phyloP scores from a whole-genome alignment of 1,284 basidiomycete species.

The Heimioporus retisporus region DNA sequence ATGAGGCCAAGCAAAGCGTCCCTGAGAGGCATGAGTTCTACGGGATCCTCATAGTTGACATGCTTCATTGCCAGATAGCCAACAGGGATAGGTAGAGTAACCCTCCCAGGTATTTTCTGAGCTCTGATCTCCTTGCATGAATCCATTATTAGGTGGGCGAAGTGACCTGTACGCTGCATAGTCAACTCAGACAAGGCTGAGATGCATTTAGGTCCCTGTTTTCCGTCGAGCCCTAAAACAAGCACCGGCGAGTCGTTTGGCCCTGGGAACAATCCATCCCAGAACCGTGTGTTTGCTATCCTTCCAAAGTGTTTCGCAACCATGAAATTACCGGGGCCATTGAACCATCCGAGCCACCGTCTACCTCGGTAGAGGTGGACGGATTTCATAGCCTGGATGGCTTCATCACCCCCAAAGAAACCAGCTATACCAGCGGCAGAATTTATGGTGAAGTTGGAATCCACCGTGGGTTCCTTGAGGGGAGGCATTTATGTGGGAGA shows the following conservation, averaged over 20 bases:
- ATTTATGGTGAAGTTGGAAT: conserved; percentile 32
- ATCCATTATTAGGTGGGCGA: conserved; percentile 34
- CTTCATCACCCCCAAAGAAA: conserved; percentile 45
- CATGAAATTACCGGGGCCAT: conserved; percentile 41
- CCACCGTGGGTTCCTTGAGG: conserved; percentile 22
- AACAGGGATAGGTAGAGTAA: conserved; percentile 18
- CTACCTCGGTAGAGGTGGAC: conserved; percentile 37
- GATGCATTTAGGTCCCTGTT: conserved; percentile 34
- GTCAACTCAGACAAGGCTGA: conserved; percentile 34
- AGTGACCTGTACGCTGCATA: conserved; percentile 32
- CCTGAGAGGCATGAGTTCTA: conserved; percentile 8
- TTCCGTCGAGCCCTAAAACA: conserved; percentile 40
- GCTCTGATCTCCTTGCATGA: neutral
- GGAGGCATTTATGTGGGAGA: conserved; percentile 22
- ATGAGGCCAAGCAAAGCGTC: conserved; percentile 31
- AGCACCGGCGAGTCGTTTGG: conserved; percentile 28
- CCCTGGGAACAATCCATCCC: conserved; percentile 43
- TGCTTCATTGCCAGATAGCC: conserved; percentile 31
- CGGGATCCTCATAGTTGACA: conserved; percentile 5
- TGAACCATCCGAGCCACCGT: conserved; percentile 47
- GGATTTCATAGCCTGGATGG: conserved; percentile 41
- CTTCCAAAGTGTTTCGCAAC: conserved; percentile 40
- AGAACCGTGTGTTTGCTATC: conserved; percentile 40
- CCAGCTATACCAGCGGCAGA: conserved; percentile 33
- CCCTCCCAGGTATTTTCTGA: conserved; percentile 22